Evolutionary conservation across 2,329 filamentous ascomycete genomes (phyloP).

Genomic region (Xylaria multiplex): DNA sequence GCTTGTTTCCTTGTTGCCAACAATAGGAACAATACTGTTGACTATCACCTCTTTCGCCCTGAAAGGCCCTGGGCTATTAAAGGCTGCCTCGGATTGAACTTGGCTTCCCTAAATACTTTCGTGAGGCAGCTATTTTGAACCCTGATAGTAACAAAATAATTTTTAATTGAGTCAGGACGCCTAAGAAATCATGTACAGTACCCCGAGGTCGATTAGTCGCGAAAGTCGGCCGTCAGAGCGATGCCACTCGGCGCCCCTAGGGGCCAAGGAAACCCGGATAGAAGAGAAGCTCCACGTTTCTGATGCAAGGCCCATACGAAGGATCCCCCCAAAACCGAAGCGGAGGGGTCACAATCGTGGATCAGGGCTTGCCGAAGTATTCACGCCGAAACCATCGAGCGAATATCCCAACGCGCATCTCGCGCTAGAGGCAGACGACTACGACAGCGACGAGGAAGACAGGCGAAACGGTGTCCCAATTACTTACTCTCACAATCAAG

Average conservation of each 20-base stretch:
- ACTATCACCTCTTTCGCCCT: background rate
- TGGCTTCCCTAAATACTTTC: constrained; percentile 3
- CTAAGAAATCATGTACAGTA: background rate
- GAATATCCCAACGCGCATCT: background rate
- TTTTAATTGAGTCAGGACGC: background rate
- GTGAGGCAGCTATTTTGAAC: too few relatives aligned
- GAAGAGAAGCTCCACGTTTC: background rate
- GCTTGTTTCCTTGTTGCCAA: background rate
- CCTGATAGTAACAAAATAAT: background rate
- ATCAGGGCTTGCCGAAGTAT: background rate
- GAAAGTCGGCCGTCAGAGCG: background rate
- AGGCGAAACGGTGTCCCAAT: constrained; percentile 14
- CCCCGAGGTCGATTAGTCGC: background rate
- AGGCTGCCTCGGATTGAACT: background rate
- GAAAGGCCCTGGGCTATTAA: too few relatives aligned
- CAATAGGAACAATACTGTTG: background rate
- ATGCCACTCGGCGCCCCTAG: constrained; percentile 5
- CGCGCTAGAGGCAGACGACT: background rate
- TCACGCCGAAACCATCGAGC: background rate
- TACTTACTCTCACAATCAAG: background rate
- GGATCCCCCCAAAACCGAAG: constrained; percentile 12
- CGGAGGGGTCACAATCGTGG: too few relatives aligned
- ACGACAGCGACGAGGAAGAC: constrained; percentile 31
- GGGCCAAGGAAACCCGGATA: background rate
- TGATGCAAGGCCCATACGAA: constrained; percentile 8